phyloP scores from a whole-genome alignment of 805 yeast species.

The Wickerhamomyces xylosicus region DNA sequence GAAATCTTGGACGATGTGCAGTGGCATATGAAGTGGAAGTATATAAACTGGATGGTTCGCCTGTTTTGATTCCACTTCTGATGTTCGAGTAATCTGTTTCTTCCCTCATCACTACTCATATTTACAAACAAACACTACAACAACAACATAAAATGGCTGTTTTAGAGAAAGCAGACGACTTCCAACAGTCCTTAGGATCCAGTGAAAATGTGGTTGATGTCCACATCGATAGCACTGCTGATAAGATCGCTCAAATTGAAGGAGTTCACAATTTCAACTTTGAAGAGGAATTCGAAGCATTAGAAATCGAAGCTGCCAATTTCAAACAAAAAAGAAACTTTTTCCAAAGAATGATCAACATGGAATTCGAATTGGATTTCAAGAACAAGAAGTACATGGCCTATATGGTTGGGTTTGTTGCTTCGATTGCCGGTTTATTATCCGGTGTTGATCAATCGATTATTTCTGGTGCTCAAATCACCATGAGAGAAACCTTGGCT shows the following conservation, averaged over 20 bases:
- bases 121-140: not conserved
- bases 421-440: constrained; percentile 53
- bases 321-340: constrained; percentile 23
- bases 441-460: constrained; percentile 63
- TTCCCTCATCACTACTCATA: too few species aligned
- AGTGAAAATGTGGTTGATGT: constrained; percentile 3
- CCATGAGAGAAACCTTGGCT: constrained; percentile 32
- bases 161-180: constrained; percentile 5
- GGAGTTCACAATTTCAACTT: constrained; percentile 22
- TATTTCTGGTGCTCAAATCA: constrained; percentile 52
- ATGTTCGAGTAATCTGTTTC: too few species aligned
- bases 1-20: too few species aligned
- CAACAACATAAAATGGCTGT: constrained; percentile 3
- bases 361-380: constrained; percentile 32
- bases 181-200: constrained; percentile 2
- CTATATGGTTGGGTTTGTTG: constrained; percentile 40
- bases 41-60: too few species aligned
- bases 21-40: too few species aligned
- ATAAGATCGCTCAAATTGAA: constrained; percentile 8
- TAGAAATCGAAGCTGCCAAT: constrained; percentile 20
- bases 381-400: constrained; percentile 36
- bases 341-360: constrained; percentile 25
- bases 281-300: constrained; percentile 26
- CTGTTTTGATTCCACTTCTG: too few species aligned
- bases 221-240: constrained; percentile 8